Percentiles rank a stretch among this genome's conserved stretches.
Conservation (phyloP, 2,329 filamentous ascomycete genomes). For the Cryoendolithus antarcticus region DNA sequence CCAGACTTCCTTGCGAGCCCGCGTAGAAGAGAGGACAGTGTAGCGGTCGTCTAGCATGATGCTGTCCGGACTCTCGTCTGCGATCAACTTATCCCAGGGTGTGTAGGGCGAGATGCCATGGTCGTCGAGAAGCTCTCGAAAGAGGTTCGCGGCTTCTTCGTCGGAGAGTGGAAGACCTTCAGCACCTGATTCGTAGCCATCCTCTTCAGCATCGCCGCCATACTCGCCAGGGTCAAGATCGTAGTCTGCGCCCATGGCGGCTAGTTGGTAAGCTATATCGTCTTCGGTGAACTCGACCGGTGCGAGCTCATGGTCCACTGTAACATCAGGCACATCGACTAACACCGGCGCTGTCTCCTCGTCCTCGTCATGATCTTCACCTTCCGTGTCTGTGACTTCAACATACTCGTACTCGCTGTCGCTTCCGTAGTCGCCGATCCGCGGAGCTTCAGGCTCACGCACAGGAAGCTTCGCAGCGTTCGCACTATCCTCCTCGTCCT, state of each 20-base stretch:
- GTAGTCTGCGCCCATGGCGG: conserved; percentile 78
- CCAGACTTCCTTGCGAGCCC: conserved; percentile 68
- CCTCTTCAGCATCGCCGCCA: conserved; percentile 44
- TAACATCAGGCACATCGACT: conserved; percentile 32
- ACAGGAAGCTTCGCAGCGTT: conserved; percentile 37
- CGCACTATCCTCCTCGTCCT: conserved; percentile 48
- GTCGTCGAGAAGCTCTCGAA: conserved; percentile 78
- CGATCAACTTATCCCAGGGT: conserved; percentile 80
- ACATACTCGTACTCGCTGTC: conserved; percentile 64
- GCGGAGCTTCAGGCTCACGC: conserved; percentile 7
- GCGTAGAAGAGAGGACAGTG: conserved; percentile 69
- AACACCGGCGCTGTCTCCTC: conserved; percentile 31
- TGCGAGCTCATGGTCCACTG: conserved; percentile 49
- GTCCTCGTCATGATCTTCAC: conserved; percentile 31
- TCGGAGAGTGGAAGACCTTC: conserved; percentile 60
- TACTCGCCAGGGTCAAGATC: conserved; percentile 67
- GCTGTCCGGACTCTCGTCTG: conserved; percentile 49
- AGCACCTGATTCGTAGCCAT: conserved; percentile 55
- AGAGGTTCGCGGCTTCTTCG: conserved; percentile 64
- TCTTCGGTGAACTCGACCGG: conserved; percentile 79
- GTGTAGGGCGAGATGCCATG: conserved; percentile 72
- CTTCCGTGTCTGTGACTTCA: conserved; percentile 53
- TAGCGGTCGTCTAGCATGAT: conserved; percentile 81
- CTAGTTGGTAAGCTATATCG: conserved; percentile 85
- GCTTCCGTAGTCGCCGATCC: conserved; percentile 39